These are phyloP conservation scores for Chamaecyparis obtusa DNA, from an alignment of 75 land plant species.

Conservation along the genomic window DNA sequence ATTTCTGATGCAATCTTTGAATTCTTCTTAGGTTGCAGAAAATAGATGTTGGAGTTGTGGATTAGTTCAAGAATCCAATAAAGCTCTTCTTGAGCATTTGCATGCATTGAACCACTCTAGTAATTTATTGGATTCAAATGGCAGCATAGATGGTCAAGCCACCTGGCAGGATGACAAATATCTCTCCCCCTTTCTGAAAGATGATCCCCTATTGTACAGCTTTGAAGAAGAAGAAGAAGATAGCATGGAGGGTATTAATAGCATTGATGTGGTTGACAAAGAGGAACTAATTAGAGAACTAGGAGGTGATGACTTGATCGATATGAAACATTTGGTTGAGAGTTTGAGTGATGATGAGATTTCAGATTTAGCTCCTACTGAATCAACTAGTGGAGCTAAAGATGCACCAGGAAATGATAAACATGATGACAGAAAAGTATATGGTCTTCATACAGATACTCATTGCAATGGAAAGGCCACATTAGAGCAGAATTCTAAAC, in stretches of 20 bases:
- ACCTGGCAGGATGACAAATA: slow-evolving; percentile 74
- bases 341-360: slow-evolving; percentile 19
- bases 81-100: slow-evolving; percentile 52
- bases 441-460: slow-evolving; percentile 5
- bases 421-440: neutral
- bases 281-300: slow-evolving; percentile 32
- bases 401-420: neutral
- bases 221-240: slow-evolving; percentile 61
- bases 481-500: neutral
- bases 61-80: slow-evolving; percentile 23
- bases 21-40: slow-evolving; percentile 54
- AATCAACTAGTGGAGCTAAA: neutral
- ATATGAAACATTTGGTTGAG: slow-evolving; percentile 15
- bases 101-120: slow-evolving; percentile 15
- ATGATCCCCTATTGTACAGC: slow-evolving; percentile 74
- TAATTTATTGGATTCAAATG: neutral
- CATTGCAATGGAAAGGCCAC: slow-evolving; percentile 5
- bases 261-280: slow-evolving; percentile 22
- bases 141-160: slow-evolving; percentile 12
- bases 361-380: neutral
- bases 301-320: slow-evolving; percentile 5
- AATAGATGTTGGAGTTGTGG: slow-evolving; percentile 72
- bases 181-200: slow-evolving; percentile 67
- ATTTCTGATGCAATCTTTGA: neutral
- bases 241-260: slow-evolving; percentile 30